phyloP scores from a whole-genome alignment of 73 alveolate species.

The Paramecium tetraurelia region DNA sequence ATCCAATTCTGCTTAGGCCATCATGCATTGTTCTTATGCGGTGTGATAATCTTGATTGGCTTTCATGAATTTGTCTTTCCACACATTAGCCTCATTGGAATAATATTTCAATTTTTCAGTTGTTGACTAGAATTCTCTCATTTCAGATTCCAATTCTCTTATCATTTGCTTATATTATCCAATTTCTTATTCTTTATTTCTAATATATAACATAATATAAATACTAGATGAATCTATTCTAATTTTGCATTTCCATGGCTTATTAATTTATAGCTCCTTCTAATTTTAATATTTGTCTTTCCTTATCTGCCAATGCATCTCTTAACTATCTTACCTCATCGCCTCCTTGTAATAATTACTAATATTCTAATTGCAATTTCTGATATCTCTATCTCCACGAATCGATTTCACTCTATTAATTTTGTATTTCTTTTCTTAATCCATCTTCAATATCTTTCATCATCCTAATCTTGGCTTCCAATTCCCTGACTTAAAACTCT shows the following conservation, averaged over 20 bases:
- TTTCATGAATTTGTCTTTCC: constrained; percentile 36
- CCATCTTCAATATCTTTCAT: constrained; percentile 20
- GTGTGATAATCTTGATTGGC: not conserved
- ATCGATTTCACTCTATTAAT: not conserved
- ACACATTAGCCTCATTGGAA: not conserved
- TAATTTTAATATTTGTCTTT: constrained; percentile 15
- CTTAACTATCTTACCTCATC: constrained; percentile 39
- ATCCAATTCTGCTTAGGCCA: constrained; percentile 31
- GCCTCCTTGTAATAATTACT: not conserved
- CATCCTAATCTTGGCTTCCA: not conserved
- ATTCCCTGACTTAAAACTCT: not conserved
- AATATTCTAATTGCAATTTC: not conserved
- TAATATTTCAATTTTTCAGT: not conserved
- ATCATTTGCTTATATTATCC: not conserved
- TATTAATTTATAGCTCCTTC: not conserved
- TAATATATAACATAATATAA: not conserved
- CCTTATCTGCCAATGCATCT: not conserved
- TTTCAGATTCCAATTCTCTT: not conserved
- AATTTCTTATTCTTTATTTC: not conserved
- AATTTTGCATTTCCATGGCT: not conserved
- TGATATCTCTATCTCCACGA: constrained; percentile 23
- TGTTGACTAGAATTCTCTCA: not conserved
- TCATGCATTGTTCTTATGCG: not conserved
- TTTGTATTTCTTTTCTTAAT: not conserved
- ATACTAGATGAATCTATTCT: not conserved